Evolutionary conservation across 2,329 filamentous ascomycete species (phyloP).

Genomic region (Calonectria henricotiae): DNA sequence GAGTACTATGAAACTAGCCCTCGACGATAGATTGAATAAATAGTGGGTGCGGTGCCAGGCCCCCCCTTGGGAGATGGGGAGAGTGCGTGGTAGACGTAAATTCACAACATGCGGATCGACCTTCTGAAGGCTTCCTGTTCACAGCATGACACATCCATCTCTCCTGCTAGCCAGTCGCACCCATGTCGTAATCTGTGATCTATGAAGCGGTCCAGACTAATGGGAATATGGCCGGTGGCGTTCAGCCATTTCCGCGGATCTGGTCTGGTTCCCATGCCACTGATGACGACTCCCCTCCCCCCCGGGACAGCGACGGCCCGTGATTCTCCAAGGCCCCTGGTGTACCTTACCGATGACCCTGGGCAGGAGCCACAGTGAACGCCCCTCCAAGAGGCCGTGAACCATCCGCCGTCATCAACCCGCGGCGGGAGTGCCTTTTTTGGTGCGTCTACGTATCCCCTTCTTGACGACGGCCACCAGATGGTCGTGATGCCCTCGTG

Average conservation of each 20-base stretch:
- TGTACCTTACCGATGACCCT: slow-evolving; percentile 29
- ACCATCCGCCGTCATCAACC: slow-evolving; percentile 24
- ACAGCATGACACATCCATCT: neutral
- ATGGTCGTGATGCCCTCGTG: neutral
- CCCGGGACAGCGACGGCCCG: slow-evolving; percentile 32
- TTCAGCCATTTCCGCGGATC: slow-evolving; percentile 24
- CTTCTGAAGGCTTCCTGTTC: neutral
- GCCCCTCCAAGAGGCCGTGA: slow-evolving; percentile 24
- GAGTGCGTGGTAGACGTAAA: neutral
- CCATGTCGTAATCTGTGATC: neutral
- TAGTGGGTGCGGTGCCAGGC: slow-evolving; percentile 11
- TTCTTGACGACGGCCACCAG: neutral
- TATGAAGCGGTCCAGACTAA: neutral
- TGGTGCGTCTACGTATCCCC: slow-evolving; percentile 25
- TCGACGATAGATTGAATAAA: slow-evolving; percentile 8
- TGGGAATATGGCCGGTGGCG: neutral
- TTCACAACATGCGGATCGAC: neutral
- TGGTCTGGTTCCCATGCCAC: slow-evolving; percentile 21
- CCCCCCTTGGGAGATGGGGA: neutral
- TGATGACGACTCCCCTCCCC: slow-evolving; percentile 34
- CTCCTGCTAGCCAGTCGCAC: neutral
- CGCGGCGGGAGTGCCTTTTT: slow-evolving; percentile 1
- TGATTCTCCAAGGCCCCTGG: slow-evolving; percentile 18
- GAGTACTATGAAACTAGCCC: slow-evolving; percentile 1
- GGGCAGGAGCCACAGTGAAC: slow-evolving; percentile 22